Base-by-base conservation (phyloP, 768 basidiomycete genomes). In the Tulasnella sp. region DNA sequence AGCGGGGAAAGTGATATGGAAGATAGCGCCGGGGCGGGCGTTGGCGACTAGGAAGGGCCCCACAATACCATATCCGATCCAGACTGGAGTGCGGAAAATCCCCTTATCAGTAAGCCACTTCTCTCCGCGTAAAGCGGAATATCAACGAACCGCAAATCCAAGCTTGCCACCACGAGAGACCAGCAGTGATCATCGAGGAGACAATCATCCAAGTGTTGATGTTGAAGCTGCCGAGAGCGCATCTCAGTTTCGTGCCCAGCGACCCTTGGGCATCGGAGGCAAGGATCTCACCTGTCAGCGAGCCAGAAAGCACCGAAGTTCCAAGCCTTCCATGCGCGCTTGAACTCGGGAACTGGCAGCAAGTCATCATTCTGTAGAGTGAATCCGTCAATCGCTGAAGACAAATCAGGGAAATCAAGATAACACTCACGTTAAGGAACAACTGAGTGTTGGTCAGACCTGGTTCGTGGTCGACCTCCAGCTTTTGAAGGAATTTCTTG, bases 151-250 rank as follows among this genome's bases (percentile, higher is more conserved):
- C 92, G 81, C 92, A 94, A 77, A 95, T 88, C 93, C 94, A 93
- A 22, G 94, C 92, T 84, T 94, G 92, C 93, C 93, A 95, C 93
- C 93, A 94, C 0, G 92, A 92, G 42, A 94, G 88, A 3, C 92
- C 92, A 41, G 91, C 85, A 81, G 92, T 90, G 44, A 92, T 89
- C 93, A 94, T 93, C 18, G 92, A 91, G 41, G 92, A 93, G 0
- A 89, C 92, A 81, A 93, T 93, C 92, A 92, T 92, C 92, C 91
- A 93, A 81, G 92, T 93, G 85, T 92, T 93, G 84, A 93, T 89
- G 83, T 93, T 94, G 88, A 93, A 94, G 83, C 90, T 90, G 86
- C 95, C 93, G 54, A 92, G 93, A 28, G 64, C 28, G 64, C 31
- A 64, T 94, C 89, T 94, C 93, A 94, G 86, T 92, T 93, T 50